Percentiles rank a stretch among this genome's conserved stretches.
Evolutionary conservation across 225 moss, liverwort and hornwort species (phyloP).

Genomic region (Bryoerythrophyllum caledonicum): DNA sequence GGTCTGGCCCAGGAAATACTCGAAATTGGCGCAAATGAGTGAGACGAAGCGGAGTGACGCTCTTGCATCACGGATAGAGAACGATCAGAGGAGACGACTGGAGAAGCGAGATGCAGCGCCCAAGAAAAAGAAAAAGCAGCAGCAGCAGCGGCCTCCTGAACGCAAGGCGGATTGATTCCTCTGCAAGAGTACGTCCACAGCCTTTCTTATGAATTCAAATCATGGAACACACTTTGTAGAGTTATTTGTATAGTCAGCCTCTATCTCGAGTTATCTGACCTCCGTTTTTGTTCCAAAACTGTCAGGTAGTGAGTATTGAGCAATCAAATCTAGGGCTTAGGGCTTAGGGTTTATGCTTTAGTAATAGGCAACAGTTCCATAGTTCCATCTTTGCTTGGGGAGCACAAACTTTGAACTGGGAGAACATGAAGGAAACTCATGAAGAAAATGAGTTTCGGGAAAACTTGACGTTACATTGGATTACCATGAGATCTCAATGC

Average conservation of each 20-base stretch:
- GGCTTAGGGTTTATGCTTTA: too few species aligned
- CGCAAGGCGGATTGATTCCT: slow-evolving; percentile 19
- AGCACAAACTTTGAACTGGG: too few species aligned
- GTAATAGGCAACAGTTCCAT: too few species aligned
- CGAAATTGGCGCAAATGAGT: slow-evolving; percentile 66
- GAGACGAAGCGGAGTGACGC: slow-evolving; percentile 60
- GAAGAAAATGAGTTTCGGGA: too few species aligned
- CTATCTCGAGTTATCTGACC: too few species aligned
- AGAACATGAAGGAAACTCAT: too few species aligned
- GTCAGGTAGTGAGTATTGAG: too few species aligned
- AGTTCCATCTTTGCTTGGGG: too few species aligned
- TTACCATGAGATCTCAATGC: too few species aligned
- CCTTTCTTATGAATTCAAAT: background rate
- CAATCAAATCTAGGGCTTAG: too few species aligned
- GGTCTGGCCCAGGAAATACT: slow-evolving; percentile 75
- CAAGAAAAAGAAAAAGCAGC: slow-evolving; percentile 26
- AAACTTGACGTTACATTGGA: too few species aligned
- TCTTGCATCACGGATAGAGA: slow-evolving; percentile 69
- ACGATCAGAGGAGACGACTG: slow-evolving; percentile 46
- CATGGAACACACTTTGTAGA: background rate
- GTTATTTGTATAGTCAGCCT: background rate
- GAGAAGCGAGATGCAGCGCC: slow-evolving; percentile 26
- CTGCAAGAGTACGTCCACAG: background rate
- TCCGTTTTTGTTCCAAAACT: too few species aligned
- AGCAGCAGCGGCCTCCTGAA: slow-evolving; percentile 1